Evolutionary conservation across 352 stramenopile genomes (phyloP).

Genomic region (Achlya hypogyna): DNA sequence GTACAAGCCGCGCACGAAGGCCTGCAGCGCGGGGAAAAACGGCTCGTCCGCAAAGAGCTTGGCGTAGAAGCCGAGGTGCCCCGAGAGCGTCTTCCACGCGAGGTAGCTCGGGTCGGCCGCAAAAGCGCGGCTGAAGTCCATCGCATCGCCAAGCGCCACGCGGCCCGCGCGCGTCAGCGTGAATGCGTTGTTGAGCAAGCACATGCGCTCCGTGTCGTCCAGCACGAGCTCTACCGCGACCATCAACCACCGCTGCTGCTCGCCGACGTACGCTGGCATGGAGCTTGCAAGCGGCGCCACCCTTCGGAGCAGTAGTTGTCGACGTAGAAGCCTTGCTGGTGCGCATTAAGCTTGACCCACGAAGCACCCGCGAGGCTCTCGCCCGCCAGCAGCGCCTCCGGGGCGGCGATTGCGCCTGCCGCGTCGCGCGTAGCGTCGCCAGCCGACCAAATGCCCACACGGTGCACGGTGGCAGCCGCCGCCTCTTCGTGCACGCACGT

Average conservation of each 20-base stretch:
- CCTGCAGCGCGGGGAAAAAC: conserved; percentile 45
- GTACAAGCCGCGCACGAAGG: conserved; percentile 48
- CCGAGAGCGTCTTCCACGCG: conserved; percentile 62
- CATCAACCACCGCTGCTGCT: not conserved
- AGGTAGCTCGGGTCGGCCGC: conserved; percentile 44
- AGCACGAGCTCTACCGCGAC: conserved; percentile 43
- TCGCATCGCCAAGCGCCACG: conserved; percentile 34
- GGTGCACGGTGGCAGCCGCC: conserved; percentile 29
- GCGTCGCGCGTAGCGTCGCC: conserved; percentile 29
- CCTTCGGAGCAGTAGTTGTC: conserved; percentile 88
- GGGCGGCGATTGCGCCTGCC: conserved; percentile 79
- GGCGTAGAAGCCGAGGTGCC: conserved; percentile 39
- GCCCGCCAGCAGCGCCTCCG: conserved; percentile 54
- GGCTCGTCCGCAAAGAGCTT: conserved; percentile 41
- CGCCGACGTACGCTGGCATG: conserved; percentile 26
- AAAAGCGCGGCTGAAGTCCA: conserved; percentile 57
- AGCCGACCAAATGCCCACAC: conserved; percentile 60
- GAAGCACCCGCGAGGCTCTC: conserved; percentile 33
- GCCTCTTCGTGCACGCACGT: conserved; percentile 47
- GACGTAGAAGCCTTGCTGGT: conserved; percentile 90
- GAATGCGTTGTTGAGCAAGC: conserved; percentile 88
- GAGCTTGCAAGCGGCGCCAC: conserved; percentile 67
- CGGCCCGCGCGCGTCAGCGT: conserved; percentile 71
- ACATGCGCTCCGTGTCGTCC: conserved; percentile 81
- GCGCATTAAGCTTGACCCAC: conserved; percentile 95